Percentiles rank a stretch among this genome's conserved stretches.
phyloP scores from a whole-genome alignment of 202 grass and related monocot species.

The Hordeum pubiflorum region DNA sequence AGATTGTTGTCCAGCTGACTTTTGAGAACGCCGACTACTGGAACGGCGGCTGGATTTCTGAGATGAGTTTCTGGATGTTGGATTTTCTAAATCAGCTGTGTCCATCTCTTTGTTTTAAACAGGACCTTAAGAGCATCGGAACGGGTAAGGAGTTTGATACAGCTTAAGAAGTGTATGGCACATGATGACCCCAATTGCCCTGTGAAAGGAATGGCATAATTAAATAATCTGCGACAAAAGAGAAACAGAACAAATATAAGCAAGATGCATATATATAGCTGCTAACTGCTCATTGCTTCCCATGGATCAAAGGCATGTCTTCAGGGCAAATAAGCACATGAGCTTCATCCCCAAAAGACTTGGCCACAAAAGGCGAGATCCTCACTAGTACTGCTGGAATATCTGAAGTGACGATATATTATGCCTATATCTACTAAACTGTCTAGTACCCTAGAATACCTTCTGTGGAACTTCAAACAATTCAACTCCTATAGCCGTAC shows the following conservation, averaged over 20 bases:
- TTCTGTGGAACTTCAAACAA: not conserved
- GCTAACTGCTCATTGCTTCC: not conserved
- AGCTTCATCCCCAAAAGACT: not conserved
- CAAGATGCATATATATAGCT: not conserved
- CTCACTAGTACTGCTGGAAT: not conserved
- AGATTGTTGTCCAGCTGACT: conserved; percentile 61
- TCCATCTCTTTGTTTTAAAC: conserved; percentile 56
- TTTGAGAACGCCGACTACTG: conserved; percentile 49
- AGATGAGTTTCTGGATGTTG: conserved; percentile 46
- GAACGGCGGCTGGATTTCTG: conserved; percentile 66
- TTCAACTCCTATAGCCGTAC: not conserved
- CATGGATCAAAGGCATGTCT: not conserved
- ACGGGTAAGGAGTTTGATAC: not conserved
- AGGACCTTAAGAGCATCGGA: conserved; percentile 33
- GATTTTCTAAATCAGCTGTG: conserved; percentile 42
- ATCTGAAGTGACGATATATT: not conserved
- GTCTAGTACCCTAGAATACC: not conserved
- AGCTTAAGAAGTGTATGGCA: conserved; percentile 9
- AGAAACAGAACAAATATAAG: not conserved
- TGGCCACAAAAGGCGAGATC: not conserved
- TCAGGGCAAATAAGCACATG: not conserved
- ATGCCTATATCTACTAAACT: not conserved
- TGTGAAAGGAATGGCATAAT: conserved; percentile 12
- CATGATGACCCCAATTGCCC: conserved; percentile 33
- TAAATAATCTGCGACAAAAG: conserved; percentile 15